Conservation (phyloP, 1,284 basidiomycete genomes). For the Ustilago trichophora region DNA sequence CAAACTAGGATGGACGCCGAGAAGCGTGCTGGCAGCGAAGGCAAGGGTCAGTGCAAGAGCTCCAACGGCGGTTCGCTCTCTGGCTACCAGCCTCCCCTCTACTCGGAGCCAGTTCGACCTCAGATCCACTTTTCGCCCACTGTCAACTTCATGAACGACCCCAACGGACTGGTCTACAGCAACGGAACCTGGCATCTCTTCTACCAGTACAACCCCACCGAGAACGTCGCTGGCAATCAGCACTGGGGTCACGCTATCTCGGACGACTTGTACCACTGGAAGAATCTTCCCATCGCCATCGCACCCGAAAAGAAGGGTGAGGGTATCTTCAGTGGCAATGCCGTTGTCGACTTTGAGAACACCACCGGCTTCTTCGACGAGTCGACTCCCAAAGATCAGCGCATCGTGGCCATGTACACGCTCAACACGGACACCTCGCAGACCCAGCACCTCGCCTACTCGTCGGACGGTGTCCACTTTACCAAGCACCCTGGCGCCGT, state of each 20-base stretch:
- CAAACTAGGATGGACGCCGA: constrained; percentile 20
- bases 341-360: constrained; percentile 68
- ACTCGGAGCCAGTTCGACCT: constrained; percentile 46
- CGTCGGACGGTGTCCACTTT: constrained; percentile 68
- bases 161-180: constrained; percentile 67
- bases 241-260: constrained; percentile 70
- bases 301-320: constrained; percentile 55
- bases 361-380: constrained; percentile 68
- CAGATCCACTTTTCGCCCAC: constrained; percentile 60
- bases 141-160: constrained; percentile 68
- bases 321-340: constrained; percentile 67
- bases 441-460: constrained; percentile 67
- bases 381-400: constrained; percentile 54
- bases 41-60: constrained; percentile 22
- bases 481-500: constrained; percentile 66
- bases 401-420: constrained; percentile 69
- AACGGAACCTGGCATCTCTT: constrained; percentile 69
- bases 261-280: constrained; percentile 68
- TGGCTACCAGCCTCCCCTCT: constrained; percentile 24
- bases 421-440: constrained; percentile 66
- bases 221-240: constrained; percentile 67
- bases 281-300: constrained; percentile 67
- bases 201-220: constrained; percentile 68
- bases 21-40: constrained; percentile 4
- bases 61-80: constrained; percentile 35